Evolutionary conservation across 257 asterid genomes (phyloP), one percentile per base, ranked within the genome.

Genomic region (Solanum chmielewskii): DNA sequence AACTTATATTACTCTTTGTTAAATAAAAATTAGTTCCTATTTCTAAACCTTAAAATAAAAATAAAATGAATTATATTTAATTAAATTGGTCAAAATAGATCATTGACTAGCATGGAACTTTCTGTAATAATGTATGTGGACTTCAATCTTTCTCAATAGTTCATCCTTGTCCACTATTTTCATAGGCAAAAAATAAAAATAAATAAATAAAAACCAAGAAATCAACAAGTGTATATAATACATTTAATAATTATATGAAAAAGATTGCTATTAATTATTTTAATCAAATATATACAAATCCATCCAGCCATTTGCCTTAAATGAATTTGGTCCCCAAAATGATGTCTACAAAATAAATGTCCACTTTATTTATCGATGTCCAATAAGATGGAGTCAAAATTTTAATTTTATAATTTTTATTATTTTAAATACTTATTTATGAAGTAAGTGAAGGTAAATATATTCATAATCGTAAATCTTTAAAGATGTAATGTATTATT

Each of bases 241-340:
- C 20, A 13, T 75, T n/a, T 7, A 13, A 76, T 23, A 77, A 44
- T 44, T 77, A n/a, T 45, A 78, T 23, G 64, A 78, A 33, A 59
- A 49, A 87, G 92, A 84, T 68, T 86, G 45, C 83, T 29, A 69
- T 52, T 69, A 31, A 60, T 25, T 47, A 37, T 37, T 37, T 37
- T 37, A 83, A 75, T 33, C 27, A 33, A 33, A 71, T 71, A 81
- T 83, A 44, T 64, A 52, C 82, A 89, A 60, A 62, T 86, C 77
- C 83, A 88, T 88, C 90, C 93, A 90, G 85, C 85, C 86, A 88
- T 90, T 16, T 90, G 92, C 90, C 90, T 90, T 91, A 71, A 85
- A 78, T 49, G 23, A 52, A 83, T 23, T 66, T 62, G 85, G 91
- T 90, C 68, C 87, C 91, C 49, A 70, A 85, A 62, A 85, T 85